These are phyloP conservation scores for Dinochytrium kinnereticum DNA, from an alignment of 371 early-diverging fungal species.

Conservation along the genomic window DNA sequence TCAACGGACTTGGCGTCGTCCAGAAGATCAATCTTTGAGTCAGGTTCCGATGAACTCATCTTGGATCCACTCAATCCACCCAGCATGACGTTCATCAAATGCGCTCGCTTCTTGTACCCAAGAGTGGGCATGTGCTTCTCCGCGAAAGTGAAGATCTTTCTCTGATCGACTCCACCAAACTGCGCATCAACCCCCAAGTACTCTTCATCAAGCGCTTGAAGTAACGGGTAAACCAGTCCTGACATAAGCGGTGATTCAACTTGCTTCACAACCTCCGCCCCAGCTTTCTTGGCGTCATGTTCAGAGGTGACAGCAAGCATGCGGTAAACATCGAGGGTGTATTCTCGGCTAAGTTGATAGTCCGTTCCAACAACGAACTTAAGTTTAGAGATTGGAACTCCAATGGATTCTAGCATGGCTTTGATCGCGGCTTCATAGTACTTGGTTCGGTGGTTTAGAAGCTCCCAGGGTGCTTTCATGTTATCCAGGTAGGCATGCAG, in stretches of 20 bases:
- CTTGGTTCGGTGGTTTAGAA: conserved; percentile 84
- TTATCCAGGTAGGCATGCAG: conserved; percentile 99
- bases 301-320: conserved; percentile 89
- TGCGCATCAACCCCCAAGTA: conserved; percentile 98
- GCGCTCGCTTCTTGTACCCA: conserved; percentile 98
- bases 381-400: conserved; percentile 91
- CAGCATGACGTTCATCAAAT: conserved; percentile 99
- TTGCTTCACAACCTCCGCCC: conserved; percentile 99
- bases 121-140: conserved; percentile 95
- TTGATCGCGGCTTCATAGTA: conserved; percentile 97
- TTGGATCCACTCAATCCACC: conserved; percentile 96
- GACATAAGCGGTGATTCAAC: conserved; percentile 93
- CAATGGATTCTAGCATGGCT: conserved; percentile 86
- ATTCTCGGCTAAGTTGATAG: conserved; percentile 89
- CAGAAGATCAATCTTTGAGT: conserved; percentile 98
- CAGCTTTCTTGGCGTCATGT: conserved; percentile 99
- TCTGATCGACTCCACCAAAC: conserved; percentile 99
- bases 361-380: conserved; percentile 92
- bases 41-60: conserved; percentile 98
- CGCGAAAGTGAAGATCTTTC: conserved; percentile 99
- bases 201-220: conserved; percentile 99
- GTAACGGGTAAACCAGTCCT: conserved; percentile 95
- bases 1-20: conserved; percentile 86
- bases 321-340: conserved; percentile 94
- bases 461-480: conserved; percentile 97